These are phyloP conservation scores for Ceratobasidium papillatum DNA, from an alignment of 1,284 basidiomycete species.

Conservation along the genomic window DNA sequence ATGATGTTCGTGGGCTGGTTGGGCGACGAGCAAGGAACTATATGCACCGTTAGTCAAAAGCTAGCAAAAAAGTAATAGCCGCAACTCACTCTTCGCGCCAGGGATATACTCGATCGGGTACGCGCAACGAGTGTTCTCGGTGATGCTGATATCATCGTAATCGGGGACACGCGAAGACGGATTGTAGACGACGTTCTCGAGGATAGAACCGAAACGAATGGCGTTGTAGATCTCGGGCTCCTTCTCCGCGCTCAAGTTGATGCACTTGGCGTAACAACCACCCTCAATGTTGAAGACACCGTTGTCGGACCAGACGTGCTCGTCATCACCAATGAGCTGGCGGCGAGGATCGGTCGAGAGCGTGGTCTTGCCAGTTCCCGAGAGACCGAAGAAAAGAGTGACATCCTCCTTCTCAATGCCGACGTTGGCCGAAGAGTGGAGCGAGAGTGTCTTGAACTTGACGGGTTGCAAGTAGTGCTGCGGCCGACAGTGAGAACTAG, in stretches of 20 bases:
- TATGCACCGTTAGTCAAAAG: constrained; percentile 46
- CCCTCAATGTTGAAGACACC: constrained; percentile 99
- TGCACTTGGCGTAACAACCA: constrained; percentile 98
- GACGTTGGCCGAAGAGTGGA: constrained; percentile 99
- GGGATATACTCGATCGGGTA: constrained; percentile 98
- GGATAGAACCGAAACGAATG: constrained; percentile 94
- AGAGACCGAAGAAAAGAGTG: constrained; percentile 98
- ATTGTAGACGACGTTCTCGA: constrained; percentile 99
- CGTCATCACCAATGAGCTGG: constrained; percentile 94
- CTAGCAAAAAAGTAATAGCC: neutral
- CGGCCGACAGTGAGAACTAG: constrained; percentile 11
- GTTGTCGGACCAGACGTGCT: constrained; percentile 97
- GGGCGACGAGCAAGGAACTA: constrained; percentile 88
- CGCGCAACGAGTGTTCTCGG: constrained; percentile 98
- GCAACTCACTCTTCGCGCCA: constrained; percentile 65
- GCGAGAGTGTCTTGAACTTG: constrained; percentile 97
- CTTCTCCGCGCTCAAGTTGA: constrained; percentile 94
- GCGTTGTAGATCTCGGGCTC: constrained; percentile 98
- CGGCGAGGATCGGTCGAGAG: constrained; percentile 93
- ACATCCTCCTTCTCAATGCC: constrained; percentile 91
- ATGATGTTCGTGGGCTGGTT: constrained; percentile 94
- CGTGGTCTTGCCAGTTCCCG: constrained; percentile 98
- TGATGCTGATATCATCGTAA: constrained; percentile 97
- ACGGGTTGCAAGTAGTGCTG: constrained; percentile 98
- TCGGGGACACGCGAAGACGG: constrained; percentile 86